A percentile compares a stretch with the other conserved stretches of the same genome.
Evolutionary conservation across 2,329 filamentous ascomycete species (phyloP).

Genomic region (Exophiala mesophila): DNA sequence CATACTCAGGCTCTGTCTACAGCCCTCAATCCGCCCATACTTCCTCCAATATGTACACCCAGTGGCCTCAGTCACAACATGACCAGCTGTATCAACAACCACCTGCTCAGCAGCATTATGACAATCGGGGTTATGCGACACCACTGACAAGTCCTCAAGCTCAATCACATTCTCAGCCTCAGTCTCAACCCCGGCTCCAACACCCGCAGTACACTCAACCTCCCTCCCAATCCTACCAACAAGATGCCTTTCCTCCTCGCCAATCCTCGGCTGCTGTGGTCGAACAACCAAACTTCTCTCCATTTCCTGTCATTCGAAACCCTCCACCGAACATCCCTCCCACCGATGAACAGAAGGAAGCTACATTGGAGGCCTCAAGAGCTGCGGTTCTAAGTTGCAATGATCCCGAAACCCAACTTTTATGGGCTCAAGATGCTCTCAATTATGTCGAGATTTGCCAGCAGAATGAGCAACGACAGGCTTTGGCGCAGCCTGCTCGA

Average conservation of each 20-base stretch:
- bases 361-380: slow-evolving; percentile 78
- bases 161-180: slow-evolving; percentile 10
- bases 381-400: slow-evolving; percentile 83
- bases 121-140: slow-evolving; percentile 2
- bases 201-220: slow-evolving; percentile 31
- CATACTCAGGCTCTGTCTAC: slow-evolving; percentile 19
- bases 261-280: slow-evolving; percentile 44
- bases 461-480: slow-evolving; percentile 68
- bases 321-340: slow-evolving; percentile 83
- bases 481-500: slow-evolving; percentile 54
- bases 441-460: slow-evolving; percentile 80
- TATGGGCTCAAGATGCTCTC: slow-evolving; percentile 91
- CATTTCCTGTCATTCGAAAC: slow-evolving; percentile 78
- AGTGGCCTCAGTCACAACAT: slow-evolving; percentile 6
- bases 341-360: slow-evolving; percentile 89
- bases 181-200: slow-evolving; percentile 37
- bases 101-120: slow-evolving; percentile 35
- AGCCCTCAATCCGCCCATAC: slow-evolving; percentile 18
- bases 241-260: slow-evolving; percentile 46
- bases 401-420: slow-evolving; percentile 92
- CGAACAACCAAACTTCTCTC: slow-evolving; percentile 74
- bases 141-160: neutral
- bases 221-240: slow-evolving; percentile 19
- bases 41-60: slow-evolving; percentile 5
- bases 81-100: slow-evolving; percentile 29